Evolutionary conservation across 352 stramenopile species (phyloP), one percentile per base, ranked within the genome.

Genomic region (Pythium inflatum): DNA sequence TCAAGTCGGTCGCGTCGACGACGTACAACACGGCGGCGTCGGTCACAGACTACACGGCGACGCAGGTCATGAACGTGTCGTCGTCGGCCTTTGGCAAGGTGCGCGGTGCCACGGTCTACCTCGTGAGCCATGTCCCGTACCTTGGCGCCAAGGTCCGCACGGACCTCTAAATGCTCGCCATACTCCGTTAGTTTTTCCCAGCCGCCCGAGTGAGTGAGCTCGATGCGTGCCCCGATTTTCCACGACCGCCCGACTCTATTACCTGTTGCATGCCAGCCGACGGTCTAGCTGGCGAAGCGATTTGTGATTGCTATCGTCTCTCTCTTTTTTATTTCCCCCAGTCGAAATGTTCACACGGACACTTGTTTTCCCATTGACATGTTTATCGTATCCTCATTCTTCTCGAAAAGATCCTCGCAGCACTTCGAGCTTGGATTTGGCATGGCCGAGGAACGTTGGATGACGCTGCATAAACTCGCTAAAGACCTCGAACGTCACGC

Each of bases 11-110:
- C n/a, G 43, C 66, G 40, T 49, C 58, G 40, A 30, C 50, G 5
- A 65, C 58, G 13, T 68, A 68, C 50, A 64, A 62, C 58, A 73
- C 66, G 40, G 66, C 59, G 22, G 57, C 50, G 14, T 53, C 24
- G 3, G 66, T 61, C 40, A 73, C 49, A 59, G 66, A 73, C 40
- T 73, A 73, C 70, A 83, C 81, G 61, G 86, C 80, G 49, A 86
- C 74, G 41, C 79, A 88, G 55, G 83, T 91, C 41, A 76, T 87
- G 54, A 81, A 84, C 57, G 84, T 81, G 38, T 90, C 84, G 49
- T 92, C 84, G 59, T 89, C 84, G 22, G 85, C 81, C 1, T 88
- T 82, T 55, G 80, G 80, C 30, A 87, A 75, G 6, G 77, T 87
- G 27, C 79, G 78, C 58, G 82, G 77, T 16, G 79, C 75, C 6